Percentiles rank a stretch among this genome's conserved stretches.
Conservation (phyloP, 163 green algal species). For the Picocystis sp. region DNA sequence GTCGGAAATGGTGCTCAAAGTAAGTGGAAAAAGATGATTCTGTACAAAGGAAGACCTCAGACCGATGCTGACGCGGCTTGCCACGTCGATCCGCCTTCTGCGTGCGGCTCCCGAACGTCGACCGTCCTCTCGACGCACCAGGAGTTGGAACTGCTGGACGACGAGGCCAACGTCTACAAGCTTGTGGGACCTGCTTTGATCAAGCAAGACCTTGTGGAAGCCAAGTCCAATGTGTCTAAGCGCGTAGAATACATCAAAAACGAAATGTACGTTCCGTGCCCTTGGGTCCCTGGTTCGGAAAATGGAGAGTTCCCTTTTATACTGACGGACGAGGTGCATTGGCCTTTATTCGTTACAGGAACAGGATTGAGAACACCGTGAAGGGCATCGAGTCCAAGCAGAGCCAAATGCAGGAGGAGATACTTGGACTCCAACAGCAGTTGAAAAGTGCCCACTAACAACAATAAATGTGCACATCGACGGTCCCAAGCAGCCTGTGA, state of each 20-base stretch:
- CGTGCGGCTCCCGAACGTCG: neutral
- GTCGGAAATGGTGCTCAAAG: constrained; percentile 51
- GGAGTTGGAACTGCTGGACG: constrained; percentile 45
- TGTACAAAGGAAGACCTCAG: neutral
- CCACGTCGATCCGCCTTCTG: neutral
- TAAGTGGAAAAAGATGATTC: neutral
- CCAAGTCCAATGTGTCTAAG: constrained; percentile 53
- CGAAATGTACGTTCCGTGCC: constrained; percentile 12
- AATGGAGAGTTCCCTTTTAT: too few relatives aligned
- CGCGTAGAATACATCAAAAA: constrained; percentile 53
- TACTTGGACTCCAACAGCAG: constrained; percentile 4
- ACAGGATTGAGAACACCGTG: constrained; percentile 4
- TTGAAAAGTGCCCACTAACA: neutral
- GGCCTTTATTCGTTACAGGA: too few relatives aligned
- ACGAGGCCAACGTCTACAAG: constrained; percentile 46
- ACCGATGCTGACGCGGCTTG: neutral
- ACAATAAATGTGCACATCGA: too few relatives aligned
- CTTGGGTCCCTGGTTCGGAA: too few relatives aligned
- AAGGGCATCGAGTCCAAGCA: constrained; percentile 6
- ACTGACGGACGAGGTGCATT: too few relatives aligned
- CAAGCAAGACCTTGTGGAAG: constrained; percentile 44
- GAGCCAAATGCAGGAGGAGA: constrained; percentile 5
- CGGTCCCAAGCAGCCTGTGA: too few relatives aligned
- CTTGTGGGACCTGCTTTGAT: constrained; percentile 25
- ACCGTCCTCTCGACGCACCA: constrained; percentile 8